phyloP scores from a whole-genome alignment of 768 basidiomycete species.

The Leccinum truebloodii region DNA sequence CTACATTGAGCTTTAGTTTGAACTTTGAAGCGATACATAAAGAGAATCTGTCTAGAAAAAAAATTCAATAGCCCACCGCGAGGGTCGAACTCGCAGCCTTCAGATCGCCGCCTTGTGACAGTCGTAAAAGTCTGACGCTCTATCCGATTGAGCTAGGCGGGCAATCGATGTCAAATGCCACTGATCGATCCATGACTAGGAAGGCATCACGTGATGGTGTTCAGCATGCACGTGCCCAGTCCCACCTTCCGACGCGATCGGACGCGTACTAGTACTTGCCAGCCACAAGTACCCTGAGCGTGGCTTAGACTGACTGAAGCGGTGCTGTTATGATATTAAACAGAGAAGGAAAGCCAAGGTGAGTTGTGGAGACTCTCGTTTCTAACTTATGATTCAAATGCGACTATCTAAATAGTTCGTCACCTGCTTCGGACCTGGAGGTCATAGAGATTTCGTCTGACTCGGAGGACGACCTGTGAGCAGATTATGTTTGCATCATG shows the following conservation, averaged over 20 bases:
- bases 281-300: too few relatives aligned
- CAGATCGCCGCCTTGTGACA: conserved; percentile 57
- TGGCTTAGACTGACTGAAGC: neutral
- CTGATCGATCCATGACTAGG: conserved; percentile 36
- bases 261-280: neutral
- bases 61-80: conserved; percentile 64
- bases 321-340: conserved; percentile 38
- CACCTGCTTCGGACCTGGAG: conserved; percentile 18
- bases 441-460: conserved; percentile 60
- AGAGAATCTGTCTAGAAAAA: neutral
- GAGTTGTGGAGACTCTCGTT: conserved; percentile 8
- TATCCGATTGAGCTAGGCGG: conserved; percentile 70
- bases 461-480: conserved; percentile 42
- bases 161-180: conserved; percentile 25
- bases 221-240: conserved; percentile 19
- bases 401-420: neutral
- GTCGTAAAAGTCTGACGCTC: conserved; percentile 63
- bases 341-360: conserved; percentile 47
- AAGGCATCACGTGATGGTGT: conserved; percentile 14
- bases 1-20: too few relatives aligned
- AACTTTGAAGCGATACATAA: neutral
- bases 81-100: conserved; percentile 87
- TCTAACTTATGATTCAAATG: neutral
- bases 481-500: neutral
- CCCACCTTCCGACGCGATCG: too few relatives aligned